Evolutionary conservation across 192 early-diverging fungal genomes (phyloP).

Genomic region (Rhizophagus prolifer): DNA sequence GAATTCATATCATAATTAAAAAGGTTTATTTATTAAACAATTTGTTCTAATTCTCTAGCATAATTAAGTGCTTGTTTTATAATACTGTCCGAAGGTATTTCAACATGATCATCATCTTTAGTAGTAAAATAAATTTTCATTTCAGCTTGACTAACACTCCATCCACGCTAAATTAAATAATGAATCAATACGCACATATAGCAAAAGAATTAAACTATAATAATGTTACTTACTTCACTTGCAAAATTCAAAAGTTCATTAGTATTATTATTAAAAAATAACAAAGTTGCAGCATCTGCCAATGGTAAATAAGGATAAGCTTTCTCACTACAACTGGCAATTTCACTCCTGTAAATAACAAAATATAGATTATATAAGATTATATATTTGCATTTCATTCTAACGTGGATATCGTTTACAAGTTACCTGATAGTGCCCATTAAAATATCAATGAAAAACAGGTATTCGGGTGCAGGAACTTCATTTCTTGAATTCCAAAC

Average conservation of each 20-base stretch:
- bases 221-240: slow-evolving; percentile 58
- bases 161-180: slow-evolving; percentile 58
- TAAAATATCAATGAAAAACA: slow-evolving; percentile 93
- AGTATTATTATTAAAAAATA: slow-evolving; percentile 79
- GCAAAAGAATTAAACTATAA: neutral
- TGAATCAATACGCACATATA: neutral
- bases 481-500: slow-evolving; percentile 90
- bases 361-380: neutral
- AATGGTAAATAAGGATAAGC: slow-evolving; percentile 85
- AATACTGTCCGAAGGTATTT: slow-evolving; percentile 81
- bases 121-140: slow-evolving; percentile 80
- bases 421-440: slow-evolving; percentile 85
- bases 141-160: slow-evolving; percentile 78
- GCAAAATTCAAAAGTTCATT: slow-evolving; percentile 86
- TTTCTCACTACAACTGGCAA: slow-evolving; percentile 94
- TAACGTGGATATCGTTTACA: neutral
- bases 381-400: neutral
- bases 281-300: slow-evolving; percentile 85
- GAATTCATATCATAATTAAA: no score
- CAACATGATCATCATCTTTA: slow-evolving; percentile 57
- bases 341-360: slow-evolving; percentile 73
- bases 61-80: slow-evolving; percentile 85
- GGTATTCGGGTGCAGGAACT: slow-evolving; percentile 89
- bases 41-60: slow-evolving; percentile 93
- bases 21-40: slow-evolving; percentile 62